Evolutionary conservation across 768 basidiomycete species (phyloP).

Genomic region (Hygrophoropsis aurantiaca): DNA sequence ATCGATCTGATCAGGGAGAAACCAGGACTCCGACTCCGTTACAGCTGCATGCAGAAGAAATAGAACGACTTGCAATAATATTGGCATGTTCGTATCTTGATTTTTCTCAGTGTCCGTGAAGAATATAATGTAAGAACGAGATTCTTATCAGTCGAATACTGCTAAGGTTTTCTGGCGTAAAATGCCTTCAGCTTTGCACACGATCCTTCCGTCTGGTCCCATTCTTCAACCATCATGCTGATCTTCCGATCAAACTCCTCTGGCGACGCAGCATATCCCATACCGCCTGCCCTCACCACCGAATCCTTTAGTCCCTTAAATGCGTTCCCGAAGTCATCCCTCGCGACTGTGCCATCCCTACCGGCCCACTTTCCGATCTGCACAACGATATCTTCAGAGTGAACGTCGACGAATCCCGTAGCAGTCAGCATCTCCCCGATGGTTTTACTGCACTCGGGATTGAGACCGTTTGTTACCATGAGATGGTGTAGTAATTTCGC

Average conservation of each 20-base stretch:
- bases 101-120: too few species aligned
- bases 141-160: too few species aligned
- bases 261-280: slow-evolving; percentile 12
- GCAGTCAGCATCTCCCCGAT: slow-evolving; percentile 18
- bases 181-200: slow-evolving; percentile 2
- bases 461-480: slow-evolving; percentile 7
- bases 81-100: too few species aligned
- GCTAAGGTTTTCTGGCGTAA: slow-evolving; percentile 15
- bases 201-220: slow-evolving; percentile 20
- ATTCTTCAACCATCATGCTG: slow-evolving; percentile 21
- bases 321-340: slow-evolving; percentile 18
- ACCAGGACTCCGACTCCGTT: too few species aligned
- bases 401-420: too few species aligned
- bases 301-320: slow-evolving; percentile 23
- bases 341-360: slow-evolving; percentile 23
- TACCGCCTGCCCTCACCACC: slow-evolving; percentile 16
- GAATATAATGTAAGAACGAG: too few species aligned
- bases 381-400: slow-evolving; percentile 13
- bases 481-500: slow-evolving; percentile 13
- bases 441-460: slow-evolving; percentile 8
- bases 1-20: too few species aligned
- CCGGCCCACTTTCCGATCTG: slow-evolving; percentile 14
- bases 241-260: slow-evolving; percentile 18
- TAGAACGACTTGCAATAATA: too few species aligned
- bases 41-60: too few species aligned